Evolutionary conservation across 768 basidiomycete species (phyloP), one percentile per base, ranked within the genome.

Genomic region (Russula ochroleuca): DNA sequence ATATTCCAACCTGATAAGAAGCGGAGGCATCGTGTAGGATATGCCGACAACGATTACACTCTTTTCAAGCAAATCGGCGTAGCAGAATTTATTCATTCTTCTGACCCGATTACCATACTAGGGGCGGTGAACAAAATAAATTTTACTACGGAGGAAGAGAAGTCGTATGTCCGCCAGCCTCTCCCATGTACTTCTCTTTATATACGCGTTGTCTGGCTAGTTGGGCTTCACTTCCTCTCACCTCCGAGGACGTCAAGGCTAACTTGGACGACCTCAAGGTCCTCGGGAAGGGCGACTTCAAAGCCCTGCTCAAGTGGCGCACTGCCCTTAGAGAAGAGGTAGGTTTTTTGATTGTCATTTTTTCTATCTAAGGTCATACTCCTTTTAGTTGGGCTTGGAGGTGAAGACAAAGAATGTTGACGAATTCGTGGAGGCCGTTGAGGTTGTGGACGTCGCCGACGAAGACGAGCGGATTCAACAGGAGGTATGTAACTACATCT

Each of bases 1-100:
- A 94, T 98, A 57, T 98, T 99, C 72, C 92, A 95, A 68, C 97
- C 97, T 2, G 94, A 96, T 75, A 98, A 97, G 79, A 97, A 95
- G 75, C 83, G 94, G 47, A 81, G 97, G 61, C 84, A 90, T 66
- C 85, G 97, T 69, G 93, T 94, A 52, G 97, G 97, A 66, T 99
- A 99, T 72, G 92, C 85, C 15, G 97, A 99, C 41, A 94, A 94
- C 25, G 89, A 96, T 70, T 91, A 93, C 72, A 96, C 86, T 2
- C 80, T 98, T 21, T 97, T 92, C 80, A 90, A 88, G 71, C 79
- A 84, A 49, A 76, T 83, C 21, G 73, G 82, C 19, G 92, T 87
- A 5, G 77, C 80, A 10, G 85, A 90, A 35, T 98, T 95, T 72
- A 76, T 98, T 60, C 74, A 77, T 35, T 78, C 78, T 49, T 63